These are phyloP conservation scores for Eucalyptus polyanthemos DNA, from an alignment of 345 rosid species.

Conservation along the genomic window DNA sequence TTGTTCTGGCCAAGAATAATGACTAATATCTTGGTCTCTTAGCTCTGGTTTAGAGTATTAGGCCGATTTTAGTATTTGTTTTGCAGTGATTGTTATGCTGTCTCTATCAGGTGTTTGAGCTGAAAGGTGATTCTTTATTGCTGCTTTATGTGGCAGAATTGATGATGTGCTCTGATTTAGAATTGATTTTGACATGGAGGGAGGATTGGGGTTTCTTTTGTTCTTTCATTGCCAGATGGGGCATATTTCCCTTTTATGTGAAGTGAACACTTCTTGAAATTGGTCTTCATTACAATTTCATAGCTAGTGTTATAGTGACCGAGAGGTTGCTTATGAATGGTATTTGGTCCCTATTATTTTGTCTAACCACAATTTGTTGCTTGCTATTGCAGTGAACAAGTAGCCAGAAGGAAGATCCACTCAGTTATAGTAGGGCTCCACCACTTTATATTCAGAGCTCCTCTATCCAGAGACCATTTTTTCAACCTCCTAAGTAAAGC, in stretches of 20 bases:
- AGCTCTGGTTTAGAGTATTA: not conserved
- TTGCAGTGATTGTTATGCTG: not conserved
- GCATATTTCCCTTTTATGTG: not conserved
- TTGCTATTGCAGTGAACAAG: slow-evolving; percentile 47
- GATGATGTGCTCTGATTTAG: not conserved
- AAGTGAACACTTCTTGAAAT: not conserved
- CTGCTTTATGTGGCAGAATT: not conserved
- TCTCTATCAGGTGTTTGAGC: not conserved
- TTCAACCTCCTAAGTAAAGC: too few relatives aligned
- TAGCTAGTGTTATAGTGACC: not conserved
- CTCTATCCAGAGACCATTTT: too few relatives aligned
- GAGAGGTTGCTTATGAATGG: not conserved
- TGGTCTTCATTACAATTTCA: not conserved
- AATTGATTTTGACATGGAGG: not conserved
- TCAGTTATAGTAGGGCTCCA: slow-evolving; percentile 52
- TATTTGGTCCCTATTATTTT: not conserved
- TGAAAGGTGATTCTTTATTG: not conserved
- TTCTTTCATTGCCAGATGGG: not conserved
- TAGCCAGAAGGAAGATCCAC: slow-evolving; percentile 81
- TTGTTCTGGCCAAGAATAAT: not conserved
- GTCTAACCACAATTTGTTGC: not conserved
- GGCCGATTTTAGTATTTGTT: not conserved
- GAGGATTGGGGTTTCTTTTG: not conserved
- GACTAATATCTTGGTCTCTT: not conserved
- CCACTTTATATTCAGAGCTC: too few relatives aligned